A percentile compares a stretch with the other conserved stretches of the same genome.
These are phyloP conservation scores for Fusarium sterilihyphosum DNA, from an alignment of 2,329 filamentous ascomycete species.

Conservation along the genomic window DNA sequence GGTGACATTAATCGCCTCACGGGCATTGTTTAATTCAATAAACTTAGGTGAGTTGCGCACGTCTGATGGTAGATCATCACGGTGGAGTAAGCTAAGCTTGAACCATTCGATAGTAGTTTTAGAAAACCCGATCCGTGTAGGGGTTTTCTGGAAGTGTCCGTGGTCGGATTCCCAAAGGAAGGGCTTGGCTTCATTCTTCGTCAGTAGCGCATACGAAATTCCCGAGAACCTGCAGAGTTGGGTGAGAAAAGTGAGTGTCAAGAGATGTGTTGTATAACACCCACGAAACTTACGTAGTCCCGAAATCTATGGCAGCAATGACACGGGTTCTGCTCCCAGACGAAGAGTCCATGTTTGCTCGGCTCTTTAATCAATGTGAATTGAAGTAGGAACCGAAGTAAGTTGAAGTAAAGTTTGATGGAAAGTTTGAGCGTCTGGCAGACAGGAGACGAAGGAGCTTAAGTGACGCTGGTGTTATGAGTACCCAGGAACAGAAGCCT, in stretches of 20 bases:
- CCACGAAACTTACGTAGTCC: neutral
- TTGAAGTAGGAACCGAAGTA: too few relatives aligned
- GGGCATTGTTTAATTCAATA: too few relatives aligned
- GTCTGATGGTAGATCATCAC: neutral
- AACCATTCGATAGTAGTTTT: slow-evolving; percentile 20
- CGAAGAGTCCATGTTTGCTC: neutral
- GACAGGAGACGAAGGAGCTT: neutral
- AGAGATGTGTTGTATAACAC: neutral
- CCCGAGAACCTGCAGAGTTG: neutral
- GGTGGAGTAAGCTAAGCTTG: neutral
- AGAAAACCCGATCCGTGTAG: too few relatives aligned
- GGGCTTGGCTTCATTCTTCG: too few relatives aligned
- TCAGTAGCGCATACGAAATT: neutral
- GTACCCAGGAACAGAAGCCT: too few relatives aligned
- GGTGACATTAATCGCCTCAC: too few relatives aligned
- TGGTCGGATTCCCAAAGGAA: too few relatives aligned
- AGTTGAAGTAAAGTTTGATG: neutral
- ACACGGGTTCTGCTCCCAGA: neutral
- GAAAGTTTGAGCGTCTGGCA: too few relatives aligned
- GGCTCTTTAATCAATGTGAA: neutral
- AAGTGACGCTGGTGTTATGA: neutral
- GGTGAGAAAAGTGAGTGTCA: neutral
- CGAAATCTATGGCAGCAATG: neutral
- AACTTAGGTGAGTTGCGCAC: neutral
- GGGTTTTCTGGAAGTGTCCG: too few relatives aligned